Base-by-base conservation (phyloP, 2,329 filamentous ascomycete genomes). In the Colletotrichum spaethianum region DNA sequence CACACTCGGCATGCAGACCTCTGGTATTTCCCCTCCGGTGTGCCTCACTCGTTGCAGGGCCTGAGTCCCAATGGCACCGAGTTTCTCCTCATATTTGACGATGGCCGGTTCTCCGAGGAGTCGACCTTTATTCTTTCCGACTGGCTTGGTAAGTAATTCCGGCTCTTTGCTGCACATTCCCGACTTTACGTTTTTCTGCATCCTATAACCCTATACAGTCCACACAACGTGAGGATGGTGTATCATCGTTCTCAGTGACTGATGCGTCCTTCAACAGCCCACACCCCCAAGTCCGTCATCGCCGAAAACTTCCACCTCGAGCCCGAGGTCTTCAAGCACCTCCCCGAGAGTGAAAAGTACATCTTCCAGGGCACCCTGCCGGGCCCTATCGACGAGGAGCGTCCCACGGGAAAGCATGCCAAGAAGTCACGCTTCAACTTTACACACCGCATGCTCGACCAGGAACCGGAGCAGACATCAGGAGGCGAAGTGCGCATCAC, bases 1-100 rank as follows among this genome's bases (percentile, higher is more conserved):
- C 3, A 31, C 26, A 18, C 28, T 2, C 4, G 4, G 4, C 11
- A 61, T 18, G 4, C n/a, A 62, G 93, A 95, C 75, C 80, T 95
- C 8, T 95, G 93, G 93, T 95, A 94, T 77, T 95, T 95, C 82
- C 93, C 93, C 28, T 90, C 91, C 14, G 93, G 93, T 8, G 88
- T 94, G 42, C 93, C 93, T 14, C 93, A 95, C 80, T 94, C 92
- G 0, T 88, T 95, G 1, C 93, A 81, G 73, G 77, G 76, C 50
- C 71, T 75, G 53, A 75, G 76, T 8, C 59, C 57, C 48, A 77
- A 77, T 64, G 78, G 76, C 66, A 75, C 78, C 63, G 79, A 79
- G 61, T 82, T 83, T 63, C 69, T 83, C 53, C 80, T 87, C 72
- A 83, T 87, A 70, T 87, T 87, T 50, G 86, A 87, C 73, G 83